phyloP scores from a whole-genome alignment of 2,329 filamentous ascomycete species.

The Diaporthe destruens region DNA sequence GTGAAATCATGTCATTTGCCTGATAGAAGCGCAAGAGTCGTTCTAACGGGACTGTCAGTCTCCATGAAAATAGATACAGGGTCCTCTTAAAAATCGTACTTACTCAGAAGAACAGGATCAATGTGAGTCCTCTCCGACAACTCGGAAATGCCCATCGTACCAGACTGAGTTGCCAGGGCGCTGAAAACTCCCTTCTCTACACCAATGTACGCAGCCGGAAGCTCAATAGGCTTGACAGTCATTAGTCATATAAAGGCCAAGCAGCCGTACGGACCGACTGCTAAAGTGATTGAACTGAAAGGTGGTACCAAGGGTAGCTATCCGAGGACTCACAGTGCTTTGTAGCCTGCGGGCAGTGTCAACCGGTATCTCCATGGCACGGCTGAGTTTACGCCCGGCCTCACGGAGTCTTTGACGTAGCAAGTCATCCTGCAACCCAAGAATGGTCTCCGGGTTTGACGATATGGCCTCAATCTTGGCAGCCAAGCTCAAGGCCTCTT shows the following conservation, averaged over 20 bases:
- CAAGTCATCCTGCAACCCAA: background rate
- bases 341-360: slow-evolving; percentile 3
- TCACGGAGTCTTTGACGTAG: slow-evolving; percentile 3
- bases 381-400: slow-evolving; percentile 8
- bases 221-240: background rate
- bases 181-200: slow-evolving; percentile 18
- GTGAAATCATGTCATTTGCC: slow-evolving; percentile 14
- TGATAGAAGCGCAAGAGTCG: slow-evolving; percentile 22
- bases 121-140: slow-evolving; percentile 5
- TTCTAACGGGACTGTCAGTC: background rate
- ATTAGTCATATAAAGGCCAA: background rate
- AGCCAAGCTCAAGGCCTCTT: background rate
- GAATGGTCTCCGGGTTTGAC: background rate
- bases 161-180: background rate
- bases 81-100: background rate
- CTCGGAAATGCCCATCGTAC: background rate
- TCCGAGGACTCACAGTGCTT: slow-evolving; percentile 3
- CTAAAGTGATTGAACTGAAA: background rate
- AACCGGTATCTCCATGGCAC: slow-evolving; percentile 7
- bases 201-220: slow-evolving; percentile 1
- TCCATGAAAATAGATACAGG: background rate
- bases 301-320: background rate
- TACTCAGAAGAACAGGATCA: slow-evolving; percentile 18
- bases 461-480: background rate
- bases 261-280: background rate